Percentiles rank a stretch among this genome's conserved stretches.
phyloP scores from a whole-genome alignment of 169 alveolate genomes.

The Cryptosporidium ubiquitum region DNA sequence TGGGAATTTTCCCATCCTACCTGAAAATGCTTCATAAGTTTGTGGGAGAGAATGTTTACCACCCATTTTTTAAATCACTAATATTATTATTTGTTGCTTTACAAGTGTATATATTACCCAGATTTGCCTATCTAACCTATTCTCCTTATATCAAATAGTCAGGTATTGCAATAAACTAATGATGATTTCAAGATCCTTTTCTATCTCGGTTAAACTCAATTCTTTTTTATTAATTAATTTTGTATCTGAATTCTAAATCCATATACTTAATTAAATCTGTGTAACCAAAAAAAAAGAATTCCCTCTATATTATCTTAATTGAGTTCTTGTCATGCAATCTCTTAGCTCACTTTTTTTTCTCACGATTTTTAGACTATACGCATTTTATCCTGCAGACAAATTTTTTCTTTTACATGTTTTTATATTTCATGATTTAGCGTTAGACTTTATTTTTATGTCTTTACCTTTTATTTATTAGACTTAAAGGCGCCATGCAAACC shows the following conservation, averaged over 20 bases:
- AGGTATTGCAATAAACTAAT: not conserved
- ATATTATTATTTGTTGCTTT: not conserved
- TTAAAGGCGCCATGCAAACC: not conserved
- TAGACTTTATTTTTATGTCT: conserved; percentile 57
- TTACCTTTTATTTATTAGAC: conserved; percentile 11
- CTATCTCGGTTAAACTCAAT: not conserved
- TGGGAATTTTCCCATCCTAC: conserved; percentile 56
- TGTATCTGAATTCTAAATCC: conserved; percentile 6
- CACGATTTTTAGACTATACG: conserved; percentile 64
- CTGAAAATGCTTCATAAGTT: conserved; percentile 49
- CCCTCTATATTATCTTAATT: not conserved
- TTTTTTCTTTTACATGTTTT: conserved; percentile 50
- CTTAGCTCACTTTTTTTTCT: conserved; percentile 12
- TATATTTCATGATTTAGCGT: conserved; percentile 15
- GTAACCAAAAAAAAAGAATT: not conserved
- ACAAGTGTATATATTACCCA: not conserved
- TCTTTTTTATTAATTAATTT: not conserved
- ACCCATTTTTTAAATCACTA: conserved; percentile 30
- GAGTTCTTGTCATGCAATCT: conserved; percentile 19
- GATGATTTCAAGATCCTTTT: conserved; percentile 4
- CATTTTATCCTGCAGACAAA: conserved; percentile 24
- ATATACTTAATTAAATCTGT: not conserved
- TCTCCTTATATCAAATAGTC: not conserved
- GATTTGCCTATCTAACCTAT: not conserved
- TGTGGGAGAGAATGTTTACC: conserved; percentile 72